Evolutionary conservation across 2,329 filamentous ascomycete species (phyloP), one percentile per base, ranked within the genome.

Genomic region (Cladosporium velox): DNA sequence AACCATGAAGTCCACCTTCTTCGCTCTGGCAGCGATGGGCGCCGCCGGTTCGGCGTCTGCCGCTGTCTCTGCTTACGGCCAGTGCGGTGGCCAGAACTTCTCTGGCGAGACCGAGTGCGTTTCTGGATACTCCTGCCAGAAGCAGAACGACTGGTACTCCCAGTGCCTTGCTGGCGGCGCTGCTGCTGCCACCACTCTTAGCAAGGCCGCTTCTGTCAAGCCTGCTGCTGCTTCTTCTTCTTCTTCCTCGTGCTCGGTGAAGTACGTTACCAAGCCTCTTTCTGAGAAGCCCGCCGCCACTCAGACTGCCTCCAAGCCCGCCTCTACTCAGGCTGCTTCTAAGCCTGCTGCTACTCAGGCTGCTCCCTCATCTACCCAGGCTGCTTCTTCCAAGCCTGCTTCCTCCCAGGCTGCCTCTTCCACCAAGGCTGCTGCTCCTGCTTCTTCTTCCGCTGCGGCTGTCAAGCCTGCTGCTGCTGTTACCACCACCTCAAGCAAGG

Each of bases 1-100:
- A 47, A 65, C 1, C 28, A 65, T 65, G 62, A 65, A 65, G 62
- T 58, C 38, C 15, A 38, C 63, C 12, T 51, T 68, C 62, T 35
- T 68, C 65, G 51, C 66, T 41, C 34, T 65, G 52, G 67, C 63
- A 26, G 55, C 67, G 14, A 34, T 62, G 30, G 35, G 44, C 21
- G 66, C 65, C 26, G 67, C 68, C 51, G 52, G 41, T 18, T 54
- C 60, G 28, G 66, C 65, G 30, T 47, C 65, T 47, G 52, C 51
- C 10, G 68, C 68, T 11, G 35, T 65, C 21, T 59, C 65, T 38
- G 68, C 61, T 41, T 72, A 70, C 59, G 67, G 67, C 2, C 69
- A 72, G 54, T 72, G 70, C 51, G 74, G 75, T 63, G 76, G 76
- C 34, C 64, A 59, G n/a, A 69, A 69, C 26, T 78, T 66, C 67